Evolutionary conservation across 1,139 yeast genomes (phyloP).

Genomic region (Spencermartinsiella ligniputridi): DNA sequence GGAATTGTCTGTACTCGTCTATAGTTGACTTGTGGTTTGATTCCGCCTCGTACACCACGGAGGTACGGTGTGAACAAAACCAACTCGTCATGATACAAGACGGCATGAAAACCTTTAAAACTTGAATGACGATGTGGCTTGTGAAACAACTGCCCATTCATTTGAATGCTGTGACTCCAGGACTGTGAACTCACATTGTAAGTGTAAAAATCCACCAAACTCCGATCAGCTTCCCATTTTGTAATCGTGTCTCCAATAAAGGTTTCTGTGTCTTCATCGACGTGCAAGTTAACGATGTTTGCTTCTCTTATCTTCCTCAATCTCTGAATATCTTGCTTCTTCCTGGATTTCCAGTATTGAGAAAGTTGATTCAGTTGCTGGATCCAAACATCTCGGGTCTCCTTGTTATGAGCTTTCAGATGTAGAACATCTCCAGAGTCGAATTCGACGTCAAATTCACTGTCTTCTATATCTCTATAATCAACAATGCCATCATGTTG

Average conservation of each 20-base stretch:
- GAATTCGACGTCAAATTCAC: conserved; percentile 48
- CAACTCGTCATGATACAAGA: conserved; percentile 67
- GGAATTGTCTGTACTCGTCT: conserved; percentile 40
- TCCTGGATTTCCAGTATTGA: conserved; percentile 57
- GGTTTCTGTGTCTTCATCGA: conserved; percentile 58
- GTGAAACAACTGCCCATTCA: conserved; percentile 60
- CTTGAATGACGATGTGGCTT: conserved; percentile 66
- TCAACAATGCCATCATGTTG: conserved; percentile 1
- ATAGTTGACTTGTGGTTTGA: conserved; percentile 22
- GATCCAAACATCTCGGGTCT: conserved; percentile 65
- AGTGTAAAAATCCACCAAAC: conserved; percentile 49
- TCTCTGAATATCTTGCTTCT: conserved; percentile 39
- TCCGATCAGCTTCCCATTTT: conserved; percentile 52
- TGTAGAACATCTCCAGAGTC: conserved; percentile 45
- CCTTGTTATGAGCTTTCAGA: conserved; percentile 52
- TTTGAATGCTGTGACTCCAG: conserved; percentile 53
- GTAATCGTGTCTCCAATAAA: conserved; percentile 47
- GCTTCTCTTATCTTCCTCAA: conserved; percentile 39
- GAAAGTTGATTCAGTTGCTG: conserved; percentile 41
- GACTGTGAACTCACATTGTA: conserved; percentile 57
- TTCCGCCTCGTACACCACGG: conserved; percentile 35
- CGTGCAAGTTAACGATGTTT: conserved; percentile 46
- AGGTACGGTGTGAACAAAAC: conserved; percentile 44
- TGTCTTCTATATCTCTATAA: conserved; percentile 4
- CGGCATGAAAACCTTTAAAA: conserved; percentile 56